A percentile compares a stretch with the other conserved stretches of the same genome.
Conservation (phyloP, 2,329 filamentous ascomycete species). For the Claviceps purpurea region DNA sequence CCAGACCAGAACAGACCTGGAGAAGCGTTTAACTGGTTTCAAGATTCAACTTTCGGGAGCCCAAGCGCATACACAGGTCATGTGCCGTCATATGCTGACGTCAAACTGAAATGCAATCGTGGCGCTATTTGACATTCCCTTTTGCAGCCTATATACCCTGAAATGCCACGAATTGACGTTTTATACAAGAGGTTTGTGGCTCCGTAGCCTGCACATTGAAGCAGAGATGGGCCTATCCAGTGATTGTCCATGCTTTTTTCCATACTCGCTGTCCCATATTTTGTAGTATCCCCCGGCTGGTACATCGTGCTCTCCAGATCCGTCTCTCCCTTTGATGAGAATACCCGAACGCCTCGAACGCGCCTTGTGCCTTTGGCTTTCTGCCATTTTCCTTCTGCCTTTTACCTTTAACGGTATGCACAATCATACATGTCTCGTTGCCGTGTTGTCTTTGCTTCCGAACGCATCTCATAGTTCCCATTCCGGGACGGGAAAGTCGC, state of each 20-base stretch:
- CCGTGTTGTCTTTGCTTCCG: not conserved
- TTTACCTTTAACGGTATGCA: not conserved
- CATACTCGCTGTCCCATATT: not conserved
- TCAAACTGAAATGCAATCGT: no score
- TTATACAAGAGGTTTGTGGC: not conserved
- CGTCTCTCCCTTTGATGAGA: not conserved
- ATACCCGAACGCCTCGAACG: not conserved
- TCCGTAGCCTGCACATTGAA: not conserved
- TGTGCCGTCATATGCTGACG: no score
- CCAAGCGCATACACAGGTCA: no score
- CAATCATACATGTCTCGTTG: not conserved
- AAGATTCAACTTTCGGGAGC: not conserved
- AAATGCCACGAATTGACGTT: not conserved
- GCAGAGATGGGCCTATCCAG: not conserved
- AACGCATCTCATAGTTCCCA: constrained; percentile 22
- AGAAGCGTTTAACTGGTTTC: not conserved
- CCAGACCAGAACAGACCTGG: not conserved
- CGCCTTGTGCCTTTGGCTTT: not conserved
- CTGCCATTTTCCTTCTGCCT: no score
- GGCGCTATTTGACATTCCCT: not conserved
- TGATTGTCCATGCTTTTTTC: not conserved
- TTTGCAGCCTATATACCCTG: not conserved
- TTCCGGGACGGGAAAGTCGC: constrained; percentile 27
- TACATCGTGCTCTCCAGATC: not conserved
- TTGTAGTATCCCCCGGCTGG: not conserved